phyloP scores from a whole-genome alignment of 768 basidiomycete genomes.

The Suillus spraguei region DNA sequence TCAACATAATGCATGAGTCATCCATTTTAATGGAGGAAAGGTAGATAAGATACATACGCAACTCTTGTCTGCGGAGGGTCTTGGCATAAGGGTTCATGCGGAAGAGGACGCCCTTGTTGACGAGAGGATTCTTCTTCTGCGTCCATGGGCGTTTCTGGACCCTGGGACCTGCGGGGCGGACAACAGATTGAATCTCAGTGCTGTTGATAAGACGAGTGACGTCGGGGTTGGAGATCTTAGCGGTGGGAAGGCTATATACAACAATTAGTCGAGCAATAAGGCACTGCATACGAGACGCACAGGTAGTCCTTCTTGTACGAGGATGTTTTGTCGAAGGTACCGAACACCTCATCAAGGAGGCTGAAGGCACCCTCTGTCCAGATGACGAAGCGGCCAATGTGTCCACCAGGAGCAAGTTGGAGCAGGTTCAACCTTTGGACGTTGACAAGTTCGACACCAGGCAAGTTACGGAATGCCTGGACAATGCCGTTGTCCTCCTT shows the following conservation, averaged over 20 bases:
- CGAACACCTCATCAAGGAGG: constrained; percentile 93
- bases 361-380: constrained; percentile 97
- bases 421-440: constrained; percentile 95
- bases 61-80: constrained; percentile 85
- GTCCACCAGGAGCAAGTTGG: constrained; percentile 99
- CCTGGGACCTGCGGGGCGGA: constrained; percentile 87
- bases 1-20: constrained; percentile 13
- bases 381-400: constrained; percentile 98
- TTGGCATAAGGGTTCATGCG: constrained; percentile 99
- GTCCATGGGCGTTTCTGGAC: constrained; percentile 93
- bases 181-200: constrained; percentile 95
- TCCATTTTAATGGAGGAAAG: constrained; percentile 1
- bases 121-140: constrained; percentile 98
- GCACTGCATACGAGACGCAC: constrained; percentile 42
- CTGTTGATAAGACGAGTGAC: constrained; percentile 98
- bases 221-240: constrained; percentile 97
- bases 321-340: constrained; percentile 90
- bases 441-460: constrained; percentile 96
- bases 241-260: constrained; percentile 73
- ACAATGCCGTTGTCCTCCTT: constrained; percentile 97
- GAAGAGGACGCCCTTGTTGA: constrained; percentile 94
- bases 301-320: constrained; percentile 87
- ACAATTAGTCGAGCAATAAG: background rate
- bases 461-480: constrained; percentile 98
- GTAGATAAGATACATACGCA: constrained; percentile 58